Evolutionary conservation across 768 basidiomycete genomes (phyloP).

Genomic region (Cubamyces sp.): DNA sequence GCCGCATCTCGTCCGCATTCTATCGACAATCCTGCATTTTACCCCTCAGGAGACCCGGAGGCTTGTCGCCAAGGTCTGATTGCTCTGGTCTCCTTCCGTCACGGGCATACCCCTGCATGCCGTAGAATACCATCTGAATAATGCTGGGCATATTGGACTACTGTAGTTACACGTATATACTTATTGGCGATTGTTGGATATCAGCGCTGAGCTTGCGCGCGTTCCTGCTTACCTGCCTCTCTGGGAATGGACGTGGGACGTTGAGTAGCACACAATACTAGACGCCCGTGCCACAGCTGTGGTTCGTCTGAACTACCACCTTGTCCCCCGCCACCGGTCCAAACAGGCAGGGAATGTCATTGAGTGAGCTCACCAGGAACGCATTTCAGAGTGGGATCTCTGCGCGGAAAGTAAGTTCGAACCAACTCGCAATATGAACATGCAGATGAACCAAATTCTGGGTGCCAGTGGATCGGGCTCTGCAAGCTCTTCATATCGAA

Average conservation of each 20-base stretch:
- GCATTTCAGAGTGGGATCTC: conserved; percentile 73
- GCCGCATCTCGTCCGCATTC: conserved; percentile 89
- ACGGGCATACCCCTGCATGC: background rate
- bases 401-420: conserved; percentile 56
- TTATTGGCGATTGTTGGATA: background rate
- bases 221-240: background rate
- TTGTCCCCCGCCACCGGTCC: too few species aligned
- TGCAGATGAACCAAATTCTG: conserved; percentile 1
- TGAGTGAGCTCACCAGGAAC: conserved; percentile 72
- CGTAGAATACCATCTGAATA: conserved; percentile 2
- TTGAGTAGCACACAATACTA: background rate
- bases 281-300: conserved; percentile 6
- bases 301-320: background rate
- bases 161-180: conserved; percentile 5
- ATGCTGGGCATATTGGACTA: background rate
- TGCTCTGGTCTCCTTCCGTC: background rate
- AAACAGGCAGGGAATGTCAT: conserved; percentile 51
- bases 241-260: background rate
- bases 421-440: background rate
- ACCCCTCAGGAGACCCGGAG: conserved; percentile 94
- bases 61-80: conserved; percentile 81
- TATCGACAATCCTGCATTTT: conserved; percentile 91
- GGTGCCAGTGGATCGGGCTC: conserved; percentile 65
- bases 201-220: background rate
- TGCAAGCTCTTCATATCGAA: conserved; percentile 65